Percentiles rank a stretch among this genome's conserved stretches.
These are phyloP conservation scores for Vitis labrusca DNA, from an alignment of 164 flowering plant species.

Conservation along the genomic window DNA sequence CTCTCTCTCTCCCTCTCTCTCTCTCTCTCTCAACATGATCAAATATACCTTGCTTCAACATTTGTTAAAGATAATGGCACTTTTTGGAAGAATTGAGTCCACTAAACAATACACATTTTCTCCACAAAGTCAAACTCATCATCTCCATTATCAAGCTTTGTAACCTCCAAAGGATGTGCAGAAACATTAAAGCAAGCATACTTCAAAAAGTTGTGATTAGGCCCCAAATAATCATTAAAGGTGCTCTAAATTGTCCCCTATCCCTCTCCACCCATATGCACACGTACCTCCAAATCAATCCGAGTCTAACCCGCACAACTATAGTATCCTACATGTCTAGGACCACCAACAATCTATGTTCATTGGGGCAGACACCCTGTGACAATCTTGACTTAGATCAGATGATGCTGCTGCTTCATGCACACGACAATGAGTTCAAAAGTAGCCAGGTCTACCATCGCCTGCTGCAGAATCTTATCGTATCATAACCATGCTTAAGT, in stretches of 20 bases:
- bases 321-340: background rate
- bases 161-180: constrained; percentile 12
- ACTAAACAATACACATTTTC: constrained; percentile 5
- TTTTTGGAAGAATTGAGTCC: background rate
- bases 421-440: background rate
- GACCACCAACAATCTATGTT: background rate
- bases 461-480: constrained; percentile 20
- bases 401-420: background rate
- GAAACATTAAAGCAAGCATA: constrained; percentile 7
- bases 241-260: constrained; percentile 11
- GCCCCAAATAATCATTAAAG: constrained; percentile 12
- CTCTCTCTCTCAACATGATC: background rate
- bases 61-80: constrained; percentile 2
- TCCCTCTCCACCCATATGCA: constrained; percentile 3
- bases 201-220: constrained; percentile 7
- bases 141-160: constrained; percentile 11
- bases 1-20: too few relatives aligned
- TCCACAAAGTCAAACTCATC: constrained; percentile 18
- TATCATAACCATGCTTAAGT: constrained; percentile 10
- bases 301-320: background rate
- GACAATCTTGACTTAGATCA: background rate
- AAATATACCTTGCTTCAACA: constrained; percentile 19
- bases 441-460: background rate
- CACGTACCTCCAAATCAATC: background rate
- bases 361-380: too few relatives aligned